These are phyloP conservation scores for Cryptosporidium muris DNA, from an alignment of 169 alveolate genomes.

Conservation along the genomic window DNA sequence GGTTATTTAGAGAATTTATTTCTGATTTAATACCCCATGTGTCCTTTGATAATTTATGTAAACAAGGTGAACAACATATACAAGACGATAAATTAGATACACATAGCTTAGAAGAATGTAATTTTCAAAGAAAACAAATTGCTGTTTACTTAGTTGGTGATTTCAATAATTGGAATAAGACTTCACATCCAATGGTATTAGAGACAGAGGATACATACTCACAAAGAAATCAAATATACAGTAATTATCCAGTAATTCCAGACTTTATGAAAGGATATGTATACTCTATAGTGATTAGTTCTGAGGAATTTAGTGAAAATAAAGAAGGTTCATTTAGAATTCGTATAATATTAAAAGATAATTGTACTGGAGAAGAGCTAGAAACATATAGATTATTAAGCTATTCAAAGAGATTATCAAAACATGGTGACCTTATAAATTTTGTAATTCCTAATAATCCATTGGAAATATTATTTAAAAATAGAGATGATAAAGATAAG, in stretches of 20 bases:
- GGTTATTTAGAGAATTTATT: slow-evolving; percentile 60
- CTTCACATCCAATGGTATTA: slow-evolving; percentile 73
- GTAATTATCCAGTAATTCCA: slow-evolving; percentile 34
- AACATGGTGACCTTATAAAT: too few species aligned
- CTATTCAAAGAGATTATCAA: slow-evolving; percentile 31
- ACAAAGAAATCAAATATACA: slow-evolving; percentile 4
- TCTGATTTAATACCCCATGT: slow-evolving; percentile 39
- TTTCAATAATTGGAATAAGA: slow-evolving; percentile 78
- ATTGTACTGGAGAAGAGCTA: slow-evolving; percentile 4
- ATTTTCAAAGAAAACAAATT: too few species aligned
- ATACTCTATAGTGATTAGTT: slow-evolving; percentile 15
- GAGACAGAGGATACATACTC: slow-evolving; percentile 47
- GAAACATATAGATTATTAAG: slow-evolving; percentile 55
- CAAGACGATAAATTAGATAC: neutral
- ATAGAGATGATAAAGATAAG: too few species aligned
- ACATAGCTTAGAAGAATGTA: too few species aligned
- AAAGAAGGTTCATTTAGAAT: slow-evolving; percentile 20
- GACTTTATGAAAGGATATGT: slow-evolving; percentile 35
- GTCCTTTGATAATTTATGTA: slow-evolving; percentile 20
- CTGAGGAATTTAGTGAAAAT: slow-evolving; percentile 2
- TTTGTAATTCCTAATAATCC: too few species aligned
- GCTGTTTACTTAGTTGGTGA: slow-evolving; percentile 76
- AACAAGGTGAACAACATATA: slow-evolving; percentile 13
- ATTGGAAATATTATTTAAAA: too few species aligned
- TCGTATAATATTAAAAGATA: slow-evolving; percentile 10